Base-by-base conservation (phyloP, 1,284 basidiomycete genomes). In the Apiotrichum siamense region DNA sequence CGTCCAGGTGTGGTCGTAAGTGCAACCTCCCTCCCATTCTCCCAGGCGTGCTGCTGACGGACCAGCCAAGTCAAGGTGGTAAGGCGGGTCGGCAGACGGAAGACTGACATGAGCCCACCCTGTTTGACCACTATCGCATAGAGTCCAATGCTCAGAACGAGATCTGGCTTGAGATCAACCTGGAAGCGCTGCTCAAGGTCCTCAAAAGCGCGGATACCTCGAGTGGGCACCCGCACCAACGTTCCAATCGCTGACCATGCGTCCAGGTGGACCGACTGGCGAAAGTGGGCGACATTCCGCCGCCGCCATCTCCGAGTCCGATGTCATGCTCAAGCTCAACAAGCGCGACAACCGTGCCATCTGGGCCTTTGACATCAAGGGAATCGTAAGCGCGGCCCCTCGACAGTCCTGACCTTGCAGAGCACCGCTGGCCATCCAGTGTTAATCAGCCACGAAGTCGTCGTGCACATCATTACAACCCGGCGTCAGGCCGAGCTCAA, bases 1-100 rank as follows among this genome's bases (percentile, higher is more conserved):
- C 3, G 85, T 90, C 7, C 88, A 92, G 69, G 87, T 92, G 42
- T 93, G 90, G 89, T 89, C 88, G 89, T 92, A 63, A 71, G 88
- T 81, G 21, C 17, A 23, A 23, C 25, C 40, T 31, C 12, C 3
- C 11, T 31, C 29, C 11, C 12, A 3, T 17, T 27, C 21, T 24
- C 12, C 18, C 24, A 17, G 9, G 29, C 21, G 20, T 9, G 24
- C 15, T 21, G 20, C 17, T 44, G n/a, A 48, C 18, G n/a, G 38
- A 49, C 0, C 40, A 76, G 72, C 2, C 71, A 72, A 53, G 70
- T 77, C 31, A 74, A 74, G 62, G 67, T 75, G 18, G 75, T 76
- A 40, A 36, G 75, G 37, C 50, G 23, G 24, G 20, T 7, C 15
- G 12, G 31, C 13, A 2, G 4, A 25, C 3, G 3, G 83, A 13